Base-by-base conservation (phyloP, 2,329 filamentous ascomycete genomes). In the Dothistroma pini region DNA sequence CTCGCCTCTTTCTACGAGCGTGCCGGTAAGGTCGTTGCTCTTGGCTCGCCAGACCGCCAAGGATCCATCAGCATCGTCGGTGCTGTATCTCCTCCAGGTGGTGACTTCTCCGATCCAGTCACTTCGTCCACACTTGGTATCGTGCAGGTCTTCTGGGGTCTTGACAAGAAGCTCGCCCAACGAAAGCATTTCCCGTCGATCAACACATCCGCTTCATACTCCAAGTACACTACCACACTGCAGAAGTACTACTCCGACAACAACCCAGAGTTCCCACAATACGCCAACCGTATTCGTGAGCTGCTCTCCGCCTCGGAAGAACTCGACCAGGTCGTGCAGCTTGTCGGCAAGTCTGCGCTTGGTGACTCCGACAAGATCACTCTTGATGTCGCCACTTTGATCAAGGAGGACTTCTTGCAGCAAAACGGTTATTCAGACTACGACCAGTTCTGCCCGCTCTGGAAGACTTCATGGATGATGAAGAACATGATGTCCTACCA, bases 391-490 rank as follows among this genome's bases (percentile, higher is more conserved):
- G 90, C 95, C 19, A 88, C 86, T 19, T 81, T 99, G 69, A 81
- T 99, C 78, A 99, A 99, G 86, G 95, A 99, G 75, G 95, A 99
- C 76, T 99, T 99, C 81, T 77, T 99, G 75, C 95, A 99, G 80
- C 95, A 99, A 78, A 99, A 99, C 80, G 95, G 95, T 66, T 99
- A 99, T 86, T 95, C 90, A 69, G 91, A 97, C 78, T 97, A 99
- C 76, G 95, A 99, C 75, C 93, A 97, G 80, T 99, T 96, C 86
- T 99, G 95, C 75, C 95, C 95, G 54, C 85, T 99, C 73, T 99
- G 95, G 95, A 99, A 99, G 88, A 99, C 95, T 0, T 90, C 96
- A 77, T 99, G 95, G 89, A 97, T 99, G 95, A 99, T 99, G 95
- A 97, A 96, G 85, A 89, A 91, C 66, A 97, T 99, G 87, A 90